Percentiles rank a stretch among this genome's conserved stretches.
These are phyloP conservation scores for Geotrichum macrosporum DNA, from an alignment of 1,139 yeast genomes.

Conservation along the genomic window DNA sequence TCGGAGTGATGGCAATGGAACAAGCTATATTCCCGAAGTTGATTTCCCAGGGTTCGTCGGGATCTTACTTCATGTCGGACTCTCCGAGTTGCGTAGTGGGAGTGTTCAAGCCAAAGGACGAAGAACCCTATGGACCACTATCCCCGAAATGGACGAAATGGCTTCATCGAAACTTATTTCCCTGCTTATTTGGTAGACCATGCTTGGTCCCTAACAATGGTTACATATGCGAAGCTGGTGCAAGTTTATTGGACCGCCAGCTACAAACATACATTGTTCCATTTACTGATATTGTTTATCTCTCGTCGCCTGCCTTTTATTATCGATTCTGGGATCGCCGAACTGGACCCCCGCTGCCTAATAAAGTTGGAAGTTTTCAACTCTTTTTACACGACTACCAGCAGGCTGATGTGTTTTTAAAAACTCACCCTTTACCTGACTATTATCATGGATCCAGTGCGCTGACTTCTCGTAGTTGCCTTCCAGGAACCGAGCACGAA, in stretches of 20 bases:
- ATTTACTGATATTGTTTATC: constrained; percentile 54
- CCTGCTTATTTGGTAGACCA: constrained; percentile 72
- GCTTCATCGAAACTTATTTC: constrained; percentile 70
- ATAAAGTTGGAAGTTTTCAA: constrained; percentile 66
- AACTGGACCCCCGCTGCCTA: constrained; percentile 37
- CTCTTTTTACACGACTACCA: constrained; percentile 55
- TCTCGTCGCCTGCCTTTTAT: constrained; percentile 54
- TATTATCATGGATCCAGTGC: neutral
- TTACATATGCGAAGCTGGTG: constrained; percentile 69
- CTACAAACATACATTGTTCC: constrained; percentile 61
- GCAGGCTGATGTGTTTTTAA: constrained; percentile 60
- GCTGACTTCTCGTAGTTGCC: no score
- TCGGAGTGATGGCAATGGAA: no score
- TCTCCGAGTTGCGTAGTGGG: constrained; percentile 44
- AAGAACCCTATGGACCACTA: constrained; percentile 75
- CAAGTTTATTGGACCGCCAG: constrained; percentile 59
- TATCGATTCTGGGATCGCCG: constrained; percentile 49
- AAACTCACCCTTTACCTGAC: constrained; percentile 54
- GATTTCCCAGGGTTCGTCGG: constrained; percentile 65
- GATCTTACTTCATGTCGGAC: constrained; percentile 59
- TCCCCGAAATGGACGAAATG: constrained; percentile 81
- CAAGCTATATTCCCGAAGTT: constrained; percentile 46
- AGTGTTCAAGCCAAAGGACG: constrained; percentile 75
- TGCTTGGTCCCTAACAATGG: constrained; percentile 72
- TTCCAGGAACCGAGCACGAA: constrained; percentile 25